Conservation (phyloP, 495 filamentous ascomycete genomes). For the Neurospora discreta region DNA sequence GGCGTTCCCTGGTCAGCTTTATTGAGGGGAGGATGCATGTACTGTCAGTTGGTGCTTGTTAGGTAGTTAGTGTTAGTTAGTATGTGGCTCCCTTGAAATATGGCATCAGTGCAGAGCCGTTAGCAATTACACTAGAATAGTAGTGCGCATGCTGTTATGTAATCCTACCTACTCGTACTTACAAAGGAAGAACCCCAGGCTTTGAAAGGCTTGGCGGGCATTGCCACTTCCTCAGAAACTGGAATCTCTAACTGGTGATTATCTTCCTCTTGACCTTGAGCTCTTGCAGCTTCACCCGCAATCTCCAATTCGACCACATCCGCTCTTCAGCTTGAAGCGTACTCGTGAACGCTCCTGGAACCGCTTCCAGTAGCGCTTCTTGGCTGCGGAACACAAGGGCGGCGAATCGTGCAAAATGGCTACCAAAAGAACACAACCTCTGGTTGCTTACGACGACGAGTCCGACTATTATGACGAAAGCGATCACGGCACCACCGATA, state of each 20-base stretch:
- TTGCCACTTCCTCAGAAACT: not conserved
- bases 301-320: not conserved
- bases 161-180: not conserved
- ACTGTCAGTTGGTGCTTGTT: no score
- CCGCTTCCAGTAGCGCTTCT: not conserved
- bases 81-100: not conserved
- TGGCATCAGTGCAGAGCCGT: not conserved
- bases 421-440: not conserved
- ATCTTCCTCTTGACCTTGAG: not conserved
- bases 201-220: not conserved
- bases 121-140: not conserved
- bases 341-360: not conserved
- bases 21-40: not conserved
- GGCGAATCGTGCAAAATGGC: not conserved
- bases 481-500: not conserved
- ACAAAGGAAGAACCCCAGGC: not conserved
- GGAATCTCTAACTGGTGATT: not conserved
- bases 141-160: not conserved
- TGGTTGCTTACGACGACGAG: not conserved
- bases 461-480: not conserved
- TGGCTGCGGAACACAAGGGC: not conserved
- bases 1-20: slow-evolving; percentile 14
- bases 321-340: not conserved
- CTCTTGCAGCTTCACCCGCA: not conserved
- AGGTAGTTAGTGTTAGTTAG: not conserved